Base-by-base conservation (phyloP, 257 asterid genomes). In the Solanum infundibuliforme region DNA sequence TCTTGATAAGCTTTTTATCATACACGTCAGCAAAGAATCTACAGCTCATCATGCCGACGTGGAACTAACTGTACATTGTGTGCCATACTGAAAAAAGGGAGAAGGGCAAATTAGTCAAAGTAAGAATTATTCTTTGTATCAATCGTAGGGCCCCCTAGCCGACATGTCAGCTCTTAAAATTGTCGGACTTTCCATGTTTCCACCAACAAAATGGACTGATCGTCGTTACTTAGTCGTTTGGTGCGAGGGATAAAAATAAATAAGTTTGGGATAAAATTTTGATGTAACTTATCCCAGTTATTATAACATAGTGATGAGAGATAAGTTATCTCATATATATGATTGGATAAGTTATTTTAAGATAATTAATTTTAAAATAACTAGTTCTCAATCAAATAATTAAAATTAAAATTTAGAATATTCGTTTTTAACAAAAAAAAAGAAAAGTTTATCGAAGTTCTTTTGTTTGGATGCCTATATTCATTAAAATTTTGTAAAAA, bases 161-260 rank as follows among this genome's bases (percentile, higher is more conserved):
- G 90, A 87, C 90, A 89, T 25, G 88, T 79, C 90, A 60, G 75
- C 60, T 83, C 65, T 31, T 10, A 23, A 75, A 29, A 11, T n/a
- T 91, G 91, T 87, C 87, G 82, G 87, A 60, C 86, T 60, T 66
- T 23, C 6, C 62, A 82, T 86, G 88, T 46, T 83, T 76, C 81
- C 58, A 48, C 89, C 89, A 87, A 87, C 91, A 88, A 85, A 90
- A 27, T 38, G 87, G 90, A 55, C 60, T 14, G 60, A 14, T 52
- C 0, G 60, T 48, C 62, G 23, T 5, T 16, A 52, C 1, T 2
- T 52, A 16, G 1, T 52, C 1, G 9, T 52, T 16, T 52, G 3
- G 23, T 16, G 9, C 6, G 23, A 52, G 2, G 2, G 8, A 16
- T 1, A 41, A 16, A 52, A 52, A 52, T 52, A 52, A 52, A 52